Base-by-base conservation (phyloP, 2,329 filamentous ascomycete species). In the Claviceps cyperi region DNA sequence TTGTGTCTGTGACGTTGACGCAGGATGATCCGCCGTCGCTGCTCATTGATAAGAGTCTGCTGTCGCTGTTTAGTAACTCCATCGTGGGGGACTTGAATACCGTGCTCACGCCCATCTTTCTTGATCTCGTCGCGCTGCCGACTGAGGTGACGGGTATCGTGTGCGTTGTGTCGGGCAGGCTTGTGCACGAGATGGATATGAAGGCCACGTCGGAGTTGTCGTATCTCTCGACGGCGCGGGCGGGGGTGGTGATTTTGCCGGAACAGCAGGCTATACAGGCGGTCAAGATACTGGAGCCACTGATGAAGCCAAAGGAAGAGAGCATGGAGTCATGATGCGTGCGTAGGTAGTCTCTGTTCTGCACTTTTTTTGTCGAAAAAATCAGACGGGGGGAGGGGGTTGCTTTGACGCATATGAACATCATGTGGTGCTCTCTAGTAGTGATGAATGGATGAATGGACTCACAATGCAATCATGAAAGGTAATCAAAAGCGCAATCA, bases 81-180 rank as follows among this genome's bases (percentile, higher is more conserved):
- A 70, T 97, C 2, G 78, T 95, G 0, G 89, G 87, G 13, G 75
- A 83, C 53, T 86, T 78, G 45, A 81, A 81, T 49, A 81, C 81
- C 56, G 80, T 79, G 52, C 73, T 90, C 36, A 80, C 94, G 1
- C 89, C 92, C 1, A 92, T 98, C 57, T 91, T 89, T 52, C 75
- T 98, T 3, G 88, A 97, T 59, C 74, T 98, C 24, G 80, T 79
- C 19, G 80, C 80, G 41, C 70, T 97, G 40, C 86, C 91, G 0
- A 75, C 91, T 41, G 88, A 95, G 64, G 89, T 88, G 7, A 94
- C 90, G 0, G 91, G 91, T 21, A 96, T 98, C 51, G 88, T 98
- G 3, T 96, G 90, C 57, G 91, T 92, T 28, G 87, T 98, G 2
- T 90, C 91, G 0, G 87, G 89, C 24, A 77, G 81, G 50, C 72